Conservation (phyloP, 2,329 filamentous ascomycete species). For the Colletotrichum brevisporum region DNA sequence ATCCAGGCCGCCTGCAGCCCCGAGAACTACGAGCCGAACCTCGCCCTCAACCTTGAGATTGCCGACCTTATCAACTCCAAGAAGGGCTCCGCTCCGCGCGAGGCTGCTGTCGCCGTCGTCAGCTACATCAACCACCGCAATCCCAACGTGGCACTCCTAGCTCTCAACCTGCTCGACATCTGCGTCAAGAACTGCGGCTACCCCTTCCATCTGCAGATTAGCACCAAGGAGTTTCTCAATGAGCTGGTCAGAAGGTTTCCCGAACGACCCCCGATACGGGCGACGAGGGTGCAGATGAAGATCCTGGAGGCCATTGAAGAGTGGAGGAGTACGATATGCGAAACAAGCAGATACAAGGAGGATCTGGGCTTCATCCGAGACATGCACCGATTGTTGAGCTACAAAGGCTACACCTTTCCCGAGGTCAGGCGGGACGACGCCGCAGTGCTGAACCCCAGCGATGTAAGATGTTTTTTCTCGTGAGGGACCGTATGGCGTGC, state of each 20-base stretch:
- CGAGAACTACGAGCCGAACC: conserved; percentile 97
- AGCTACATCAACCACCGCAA: conserved; percentile 97
- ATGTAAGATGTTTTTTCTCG: conserved; percentile 71
- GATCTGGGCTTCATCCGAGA: conserved; percentile 96
- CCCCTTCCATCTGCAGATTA: conserved; percentile 97
- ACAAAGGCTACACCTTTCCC: conserved; percentile 97
- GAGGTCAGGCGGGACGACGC: conserved; percentile 94
- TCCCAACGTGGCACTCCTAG: conserved; percentile 92
- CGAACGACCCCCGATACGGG: conserved; percentile 88
- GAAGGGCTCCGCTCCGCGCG: conserved; percentile 94
- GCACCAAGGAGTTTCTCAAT: conserved; percentile 98
- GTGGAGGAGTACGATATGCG: conserved; percentile 98
- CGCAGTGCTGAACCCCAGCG: conserved; percentile 95
- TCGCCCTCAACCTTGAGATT: conserved; percentile 96
- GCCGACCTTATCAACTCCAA: conserved; percentile 96
- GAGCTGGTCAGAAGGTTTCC: conserved; percentile 97
- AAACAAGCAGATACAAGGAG: conserved; percentile 97
- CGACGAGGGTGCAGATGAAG: conserved; percentile 89
- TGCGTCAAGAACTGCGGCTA: conserved; percentile 99
- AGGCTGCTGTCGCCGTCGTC: conserved; percentile 94
- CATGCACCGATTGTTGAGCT: conserved; percentile 95
- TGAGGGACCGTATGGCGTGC: neutral
- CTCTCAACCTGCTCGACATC: conserved; percentile 93
- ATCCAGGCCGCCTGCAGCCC: conserved; percentile 97
- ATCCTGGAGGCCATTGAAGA: conserved; percentile 98